Evolutionary conservation across 345 rosid genomes (phyloP), one percentile per base, ranked within the genome.

Genomic region (Gossypium mustelinum): DNA sequence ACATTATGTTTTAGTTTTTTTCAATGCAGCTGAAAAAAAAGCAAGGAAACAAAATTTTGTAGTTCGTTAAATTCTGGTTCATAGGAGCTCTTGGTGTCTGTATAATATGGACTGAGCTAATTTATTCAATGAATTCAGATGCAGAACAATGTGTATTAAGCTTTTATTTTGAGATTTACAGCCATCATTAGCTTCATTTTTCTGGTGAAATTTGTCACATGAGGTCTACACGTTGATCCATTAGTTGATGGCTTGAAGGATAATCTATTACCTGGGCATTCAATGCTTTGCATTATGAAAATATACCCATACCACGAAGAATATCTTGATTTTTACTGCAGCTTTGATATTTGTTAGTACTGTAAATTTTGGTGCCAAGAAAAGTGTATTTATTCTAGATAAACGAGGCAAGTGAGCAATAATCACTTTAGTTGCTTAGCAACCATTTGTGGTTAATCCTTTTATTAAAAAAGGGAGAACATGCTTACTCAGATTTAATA

Each of bases 1-100:
- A 47, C 18, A n/a, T 10, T 34, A 29, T 58, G 63, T 70, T 70
- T 5, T 29, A 17, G 12, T 55, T 11, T 56, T 34, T n/a, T 12
- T 20, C 9, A 55, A 20, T 56, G 74, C 74, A 56, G 62, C 74
- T 39, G 50, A 41, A 34, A 71, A 51, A 51, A 27, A 11, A 70
- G 0, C 2, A 18, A 39, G 27, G 47, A 71, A 55, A 34, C 34
- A 29, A 18, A 18, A 29, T 71, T 47, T 8, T 71, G 59, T 8
- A 71, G 73, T 14, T 39, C 39, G 13, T 63, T 34, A 18, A 63
- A 27, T 63, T 18, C 16, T 0, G 52, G 52, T 3, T 44, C 47
- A 10, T 66, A 20, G 52, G 52, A 66, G 54, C 52, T 66, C 27
- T 18, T 66, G 70, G 52, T 66, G 70, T 66, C n/a, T 2, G 4